Base-by-base conservation (phyloP, 2,329 filamentous ascomycete species). In the Microdochium paspali region DNA sequence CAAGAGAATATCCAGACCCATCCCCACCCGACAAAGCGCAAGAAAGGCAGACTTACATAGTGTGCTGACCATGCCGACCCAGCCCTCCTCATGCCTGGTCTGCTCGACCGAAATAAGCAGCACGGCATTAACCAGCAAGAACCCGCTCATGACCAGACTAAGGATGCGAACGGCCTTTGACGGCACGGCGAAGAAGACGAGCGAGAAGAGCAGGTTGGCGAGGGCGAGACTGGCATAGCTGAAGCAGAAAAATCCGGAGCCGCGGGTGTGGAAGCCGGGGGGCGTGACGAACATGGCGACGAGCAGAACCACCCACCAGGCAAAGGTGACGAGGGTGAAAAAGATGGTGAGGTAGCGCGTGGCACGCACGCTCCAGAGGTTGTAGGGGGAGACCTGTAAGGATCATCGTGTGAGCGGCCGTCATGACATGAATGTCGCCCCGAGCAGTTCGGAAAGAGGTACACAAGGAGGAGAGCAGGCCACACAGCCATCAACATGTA, bases 281-380 rank as follows among this genome's bases (percentile, higher is more conserved):
- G 90, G 90, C 46, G 87, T 95, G 55, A 94, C 83, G 67, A 98
- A 98, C 54, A 85, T 82, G 47, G 88, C 89, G 15, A 96, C 81
- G n/a, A 98, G 75, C 28, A 95, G 73, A 47, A 96, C 65, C 10
- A 88, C 76, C 91, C 93, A 97, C 91, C 91, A 97, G n/a, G 89
- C 58, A 58, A 94, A 89, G 48, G 82, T 87, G 56, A 90, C 62
- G 46, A 81, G 64, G 20, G 91, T 73, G 60, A 96, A 87, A 31
- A 88, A 57, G 47, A 95, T 73, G 4, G 89, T 91, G 51, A 93
- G 65, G 60, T 83, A 87, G 61, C 90, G 81, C 47, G 93, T 73
- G 44, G 86, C 79, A 18, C 93, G 84, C 45, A 98, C 86, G 50
- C 82, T 88, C 85, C 90, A 95, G 31, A 97, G 79, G 58, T 98